Evolutionary conservation across 2,329 filamentous ascomycete genomes (phyloP).

Genomic region (Sporothrix luriei): DNA sequence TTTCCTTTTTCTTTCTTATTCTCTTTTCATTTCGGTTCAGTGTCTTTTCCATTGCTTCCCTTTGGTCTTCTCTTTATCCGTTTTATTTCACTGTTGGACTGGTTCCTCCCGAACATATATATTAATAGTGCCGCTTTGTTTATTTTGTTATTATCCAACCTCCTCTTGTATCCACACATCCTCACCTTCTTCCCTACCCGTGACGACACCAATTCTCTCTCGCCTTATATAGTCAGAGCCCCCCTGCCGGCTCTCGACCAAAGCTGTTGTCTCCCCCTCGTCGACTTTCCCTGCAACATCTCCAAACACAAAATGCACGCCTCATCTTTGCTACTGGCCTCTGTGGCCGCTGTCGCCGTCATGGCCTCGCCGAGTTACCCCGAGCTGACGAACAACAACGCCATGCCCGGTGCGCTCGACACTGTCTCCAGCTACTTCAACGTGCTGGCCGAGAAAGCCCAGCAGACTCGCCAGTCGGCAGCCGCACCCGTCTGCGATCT

Average conservation of each 20-base stretch:
- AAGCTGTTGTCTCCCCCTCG: not conserved
- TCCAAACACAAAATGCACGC: slow-evolving; percentile 50
- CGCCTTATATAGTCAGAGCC: slow-evolving; percentile 8
- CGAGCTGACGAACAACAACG: slow-evolving; percentile 47
- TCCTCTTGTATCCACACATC: not conserved
- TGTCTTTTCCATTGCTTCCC: slow-evolving; percentile 13
- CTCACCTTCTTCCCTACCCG: not conserved
- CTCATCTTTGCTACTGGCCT: slow-evolving; percentile 51
- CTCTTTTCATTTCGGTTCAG: not conserved
- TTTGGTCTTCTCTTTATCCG: slow-evolving; percentile 11
- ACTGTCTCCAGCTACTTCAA: slow-evolving; percentile 64
- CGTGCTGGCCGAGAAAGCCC: slow-evolving; percentile 58
- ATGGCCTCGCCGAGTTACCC: slow-evolving; percentile 54
- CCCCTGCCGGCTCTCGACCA: not conserved
- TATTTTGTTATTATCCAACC: slow-evolving; percentile 19
- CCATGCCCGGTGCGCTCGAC: slow-evolving; percentile 48
- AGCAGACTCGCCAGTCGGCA: slow-evolving; percentile 49
- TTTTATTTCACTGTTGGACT: slow-evolving; percentile 16
- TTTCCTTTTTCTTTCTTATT: not conserved
- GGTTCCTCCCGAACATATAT: slow-evolving; percentile 20
- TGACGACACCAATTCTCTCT: not conserved
- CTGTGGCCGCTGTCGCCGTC: slow-evolving; percentile 51
- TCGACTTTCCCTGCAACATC: not conserved
- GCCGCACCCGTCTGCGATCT: slow-evolving; percentile 57
- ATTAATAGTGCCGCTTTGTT: slow-evolving; percentile 11